These are phyloP conservation scores for Trypanosoma congolense DNA, from an alignment of 208 protist genomes.

Conservation along the genomic window DNA sequence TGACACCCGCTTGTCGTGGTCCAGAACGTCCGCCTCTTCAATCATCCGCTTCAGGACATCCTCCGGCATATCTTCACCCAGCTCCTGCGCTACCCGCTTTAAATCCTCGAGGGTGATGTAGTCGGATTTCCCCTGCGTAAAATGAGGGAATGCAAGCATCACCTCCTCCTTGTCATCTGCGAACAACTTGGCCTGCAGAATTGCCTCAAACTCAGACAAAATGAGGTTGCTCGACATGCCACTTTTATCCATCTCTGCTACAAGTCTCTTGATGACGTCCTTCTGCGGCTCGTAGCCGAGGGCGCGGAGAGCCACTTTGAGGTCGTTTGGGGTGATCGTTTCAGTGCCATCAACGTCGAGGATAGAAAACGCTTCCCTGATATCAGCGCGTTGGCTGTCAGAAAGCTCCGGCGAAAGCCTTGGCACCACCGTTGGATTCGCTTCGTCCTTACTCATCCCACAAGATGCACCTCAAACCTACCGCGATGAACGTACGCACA, in stretches of 20 bases:
- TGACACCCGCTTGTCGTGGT: conserved; percentile 92
- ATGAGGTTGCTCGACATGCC: conserved; percentile 88
- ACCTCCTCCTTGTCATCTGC: conserved; percentile 91
- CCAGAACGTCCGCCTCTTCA: conserved; percentile 89
- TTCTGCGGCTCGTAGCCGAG: conserved; percentile 95
- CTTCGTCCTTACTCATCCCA: conserved; percentile 14
- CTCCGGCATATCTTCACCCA: conserved; percentile 95
- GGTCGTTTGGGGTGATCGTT: conserved; percentile 88
- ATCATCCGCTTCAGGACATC: conserved; percentile 96
- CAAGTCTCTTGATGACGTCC: conserved; percentile 87
- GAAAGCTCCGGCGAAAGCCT: conserved; percentile 79
- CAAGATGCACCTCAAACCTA: background rate
- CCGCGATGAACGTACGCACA: too few relatives aligned
- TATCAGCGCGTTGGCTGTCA: conserved; percentile 84
- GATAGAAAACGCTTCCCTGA: conserved; percentile 94
- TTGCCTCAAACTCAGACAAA: conserved; percentile 85
- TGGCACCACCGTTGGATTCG: conserved; percentile 22
- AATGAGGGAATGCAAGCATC: conserved; percentile 91
- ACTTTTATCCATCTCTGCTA: conserved; percentile 90
- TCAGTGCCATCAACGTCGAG: conserved; percentile 93
- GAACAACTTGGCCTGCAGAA: conserved; percentile 89
- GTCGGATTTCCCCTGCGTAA: conserved; percentile 92
- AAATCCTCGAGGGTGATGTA: conserved; percentile 96
- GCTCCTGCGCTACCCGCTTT: conserved; percentile 87
- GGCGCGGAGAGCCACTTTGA: conserved; percentile 92